Evolutionary conservation across 129 eudicot genomes (phyloP), one percentile per base, ranked within the genome.

Genomic region (Pseudognaphalium luteoalbum): DNA sequence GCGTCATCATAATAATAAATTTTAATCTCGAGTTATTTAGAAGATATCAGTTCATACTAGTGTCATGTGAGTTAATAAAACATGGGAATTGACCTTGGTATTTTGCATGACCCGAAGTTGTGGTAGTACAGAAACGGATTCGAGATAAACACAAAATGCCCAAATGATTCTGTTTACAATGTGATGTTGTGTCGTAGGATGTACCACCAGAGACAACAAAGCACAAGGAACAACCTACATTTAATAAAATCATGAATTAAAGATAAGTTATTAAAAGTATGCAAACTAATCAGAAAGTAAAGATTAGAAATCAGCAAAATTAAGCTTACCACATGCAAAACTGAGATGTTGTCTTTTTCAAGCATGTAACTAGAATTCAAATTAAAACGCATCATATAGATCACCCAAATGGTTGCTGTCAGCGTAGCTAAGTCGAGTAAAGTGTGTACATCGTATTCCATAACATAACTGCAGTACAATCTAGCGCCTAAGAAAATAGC

Each of bases 101-200:
- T 87, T 87, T 74, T 84, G 88, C 83, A 87, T 87, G 73, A 87
- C 79, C 30, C 77, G 81, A 30, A 87, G 88, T 80, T 87, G 91
- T 50, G 91, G 91, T 50, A 87, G 83, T 51, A 87, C 88, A 62
- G 83, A 84, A 87, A 87, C 86, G 59, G 91, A 81, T 76, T 87
- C 91, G 62, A 87, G 65, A 74, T 87, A 87, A 60, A 87, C 88
- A 64, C 86, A 81, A 21, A 87, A 87, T 0, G 91, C 91, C 91
- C 88, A 87, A 52, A 71, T 52, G 63, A 87, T 81, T 71, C 83
- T 78, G 47, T 87, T 79, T 62, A 81, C 17, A 20, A 81, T 68
- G 80, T 81, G 17, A 76, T 81, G 88, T 56, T 66, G 78, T 39
- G 85, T 87, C 54, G 88, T 73, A 4, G 88, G 91, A 81, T 87